phyloP scores from a whole-genome alignment of 2,329 filamentous ascomycete genomes.

The Neocucurbitaria cava region DNA sequence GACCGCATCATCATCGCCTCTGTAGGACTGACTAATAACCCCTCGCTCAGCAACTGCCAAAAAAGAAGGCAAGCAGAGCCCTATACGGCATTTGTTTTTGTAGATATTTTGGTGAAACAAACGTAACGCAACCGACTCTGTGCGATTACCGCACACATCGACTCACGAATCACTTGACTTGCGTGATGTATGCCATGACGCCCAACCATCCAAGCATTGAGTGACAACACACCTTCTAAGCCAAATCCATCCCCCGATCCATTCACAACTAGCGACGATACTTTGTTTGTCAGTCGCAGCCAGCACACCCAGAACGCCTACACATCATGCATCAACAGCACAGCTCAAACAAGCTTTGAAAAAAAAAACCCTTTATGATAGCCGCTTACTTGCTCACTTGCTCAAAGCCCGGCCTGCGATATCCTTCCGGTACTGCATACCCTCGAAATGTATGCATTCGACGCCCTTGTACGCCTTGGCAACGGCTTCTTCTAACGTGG shows the following conservation, averaged over 20 bases:
- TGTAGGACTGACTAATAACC: too few species aligned
- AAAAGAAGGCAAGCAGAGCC: too few species aligned
- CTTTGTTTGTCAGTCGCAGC: not conserved
- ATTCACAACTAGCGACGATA: too few species aligned
- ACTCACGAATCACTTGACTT: too few species aligned
- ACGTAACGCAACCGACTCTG: too few species aligned
- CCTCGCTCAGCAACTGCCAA: too few species aligned
- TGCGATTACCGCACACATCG: too few species aligned
- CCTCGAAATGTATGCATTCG: conserved; percentile 78
- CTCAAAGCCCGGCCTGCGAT: conserved; percentile 70
- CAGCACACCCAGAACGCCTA: conserved; percentile 1
- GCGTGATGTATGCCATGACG: too few species aligned
- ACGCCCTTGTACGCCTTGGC: conserved; percentile 87
- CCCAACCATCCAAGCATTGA: not conserved
- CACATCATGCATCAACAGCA: not conserved
- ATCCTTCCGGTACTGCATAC: conserved; percentile 91
- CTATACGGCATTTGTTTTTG: too few species aligned
- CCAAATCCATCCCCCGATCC: not conserved
- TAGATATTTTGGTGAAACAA: too few species aligned
- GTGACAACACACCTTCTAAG: not conserved
- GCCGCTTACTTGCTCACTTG: conserved; percentile 30
- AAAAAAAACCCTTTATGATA: too few species aligned
- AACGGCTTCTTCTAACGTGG: conserved; percentile 81
- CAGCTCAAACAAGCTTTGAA: not conserved
- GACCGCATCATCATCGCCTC: not conserved